Percentiles rank a stretch among this genome's conserved stretches.
These are phyloP conservation scores for Ascochyta clinopodiicola DNA, from an alignment of 2,329 filamentous ascomycete genomes.

Conservation along the genomic window DNA sequence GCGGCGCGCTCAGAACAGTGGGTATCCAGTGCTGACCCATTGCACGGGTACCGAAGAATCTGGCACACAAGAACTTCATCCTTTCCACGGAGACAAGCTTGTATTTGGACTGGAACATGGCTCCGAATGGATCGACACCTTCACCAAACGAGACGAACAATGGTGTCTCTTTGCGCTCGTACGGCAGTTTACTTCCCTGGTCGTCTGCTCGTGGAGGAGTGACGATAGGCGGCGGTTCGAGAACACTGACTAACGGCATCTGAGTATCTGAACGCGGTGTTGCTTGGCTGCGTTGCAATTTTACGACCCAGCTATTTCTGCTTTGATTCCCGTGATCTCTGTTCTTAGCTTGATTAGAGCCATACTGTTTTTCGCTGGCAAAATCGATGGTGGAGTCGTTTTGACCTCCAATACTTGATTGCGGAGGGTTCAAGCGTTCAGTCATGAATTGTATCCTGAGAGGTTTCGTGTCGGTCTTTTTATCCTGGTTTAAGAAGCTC, in stretches of 20 bases:
- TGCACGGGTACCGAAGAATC: constrained; percentile 41
- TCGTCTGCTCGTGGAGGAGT: constrained; percentile 19
- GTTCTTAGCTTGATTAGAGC: neutral
- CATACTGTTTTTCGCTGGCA: neutral
- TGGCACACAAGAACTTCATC: constrained; percentile 45
- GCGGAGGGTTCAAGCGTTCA: constrained; percentile 28
- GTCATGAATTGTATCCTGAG: constrained; percentile 19
- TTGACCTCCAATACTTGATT: constrained; percentile 20
- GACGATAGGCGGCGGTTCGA: constrained; percentile 33
- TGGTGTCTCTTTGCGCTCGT: constrained; percentile 23
- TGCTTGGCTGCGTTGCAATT: constrained; percentile 2
- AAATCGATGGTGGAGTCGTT: constrained; percentile 11
- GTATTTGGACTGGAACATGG: constrained; percentile 42
- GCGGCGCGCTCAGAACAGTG: constrained; percentile 38
- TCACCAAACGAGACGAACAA: constrained; percentile 40
- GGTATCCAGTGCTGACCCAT: constrained; percentile 47
- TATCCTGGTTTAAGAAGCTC: constrained; percentile 36
- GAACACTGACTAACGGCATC: constrained; percentile 6
- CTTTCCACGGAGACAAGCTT: constrained; percentile 40
- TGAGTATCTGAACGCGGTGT: constrained; percentile 9
- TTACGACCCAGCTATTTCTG: constrained; percentile 6
- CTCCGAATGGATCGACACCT: constrained; percentile 43
- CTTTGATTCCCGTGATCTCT: neutral
- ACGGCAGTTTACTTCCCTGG: constrained; percentile 20
- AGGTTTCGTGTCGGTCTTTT: constrained; percentile 13